Percentiles rank a stretch among this genome's conserved stretches.
phyloP scores from a whole-genome alignment of 2,329 filamentous ascomycete genomes.

The Monosporascus sp. region DNA sequence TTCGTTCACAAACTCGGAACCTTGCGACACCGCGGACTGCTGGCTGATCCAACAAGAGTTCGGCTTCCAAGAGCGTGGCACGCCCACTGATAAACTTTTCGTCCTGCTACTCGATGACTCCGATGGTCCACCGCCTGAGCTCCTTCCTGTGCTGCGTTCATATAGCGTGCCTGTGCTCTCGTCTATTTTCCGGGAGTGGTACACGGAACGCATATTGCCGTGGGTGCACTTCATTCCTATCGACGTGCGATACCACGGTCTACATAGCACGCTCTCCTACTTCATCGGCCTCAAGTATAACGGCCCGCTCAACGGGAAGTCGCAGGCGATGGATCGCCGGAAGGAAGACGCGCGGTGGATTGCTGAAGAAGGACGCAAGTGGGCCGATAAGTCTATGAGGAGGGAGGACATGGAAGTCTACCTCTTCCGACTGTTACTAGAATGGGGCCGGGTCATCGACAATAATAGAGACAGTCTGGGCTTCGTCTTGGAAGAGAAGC shows the following conservation, averaged over 20 bases:
- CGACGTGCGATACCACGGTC: constrained; percentile 65
- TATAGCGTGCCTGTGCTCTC: constrained; percentile 65
- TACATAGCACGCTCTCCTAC: constrained; percentile 71
- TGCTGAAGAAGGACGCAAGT: constrained; percentile 58
- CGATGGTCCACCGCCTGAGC: constrained; percentile 54
- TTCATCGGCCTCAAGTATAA: constrained; percentile 56
- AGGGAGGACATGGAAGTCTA: constrained; percentile 78
- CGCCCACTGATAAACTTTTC: constrained; percentile 63
- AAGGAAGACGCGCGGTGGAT: constrained; percentile 58
- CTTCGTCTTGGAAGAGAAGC: constrained; percentile 18
- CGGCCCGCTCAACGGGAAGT: constrained; percentile 38
- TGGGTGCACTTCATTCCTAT: constrained; percentile 81
- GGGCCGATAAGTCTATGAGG: constrained; percentile 59
- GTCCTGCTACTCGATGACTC: constrained; percentile 70
- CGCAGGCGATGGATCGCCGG: constrained; percentile 44
- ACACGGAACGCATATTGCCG: constrained; percentile 65
- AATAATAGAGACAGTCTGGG: constrained; percentile 49
- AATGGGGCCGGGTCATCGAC: constrained; percentile 69
- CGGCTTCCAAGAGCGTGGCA: constrained; percentile 43
- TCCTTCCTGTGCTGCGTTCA: constrained; percentile 62
- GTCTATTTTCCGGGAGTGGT: constrained; percentile 75
- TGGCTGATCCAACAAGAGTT: constrained; percentile 48
- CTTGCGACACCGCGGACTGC: constrained; percentile 49
- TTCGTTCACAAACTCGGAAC: constrained; percentile 53
- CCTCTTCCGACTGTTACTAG: constrained; percentile 69